Evolutionary conservation across 345 rosid species (phyloP).

Genomic region (Populus nigra): DNA sequence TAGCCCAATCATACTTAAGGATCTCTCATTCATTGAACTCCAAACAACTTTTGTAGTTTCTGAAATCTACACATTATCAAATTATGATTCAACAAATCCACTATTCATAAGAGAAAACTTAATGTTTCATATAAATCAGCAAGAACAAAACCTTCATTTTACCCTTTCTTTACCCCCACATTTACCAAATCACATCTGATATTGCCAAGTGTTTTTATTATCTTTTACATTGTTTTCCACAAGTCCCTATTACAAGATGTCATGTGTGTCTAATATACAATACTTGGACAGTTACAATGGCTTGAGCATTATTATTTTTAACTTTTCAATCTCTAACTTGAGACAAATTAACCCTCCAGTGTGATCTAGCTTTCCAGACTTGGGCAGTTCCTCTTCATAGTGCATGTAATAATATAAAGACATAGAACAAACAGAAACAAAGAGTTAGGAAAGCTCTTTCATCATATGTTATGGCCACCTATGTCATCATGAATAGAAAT

Average conservation of each 20-base stretch:
- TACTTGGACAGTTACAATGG: background rate
- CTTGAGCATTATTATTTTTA: background rate
- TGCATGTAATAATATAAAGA: background rate
- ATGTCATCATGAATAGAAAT: background rate
- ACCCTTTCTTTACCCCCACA: background rate
- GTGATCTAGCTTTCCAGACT: background rate
- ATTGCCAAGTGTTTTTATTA: background rate
- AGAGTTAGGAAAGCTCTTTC: background rate
- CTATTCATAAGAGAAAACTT: background rate
- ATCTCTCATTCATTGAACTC: background rate
- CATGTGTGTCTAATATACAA: background rate
- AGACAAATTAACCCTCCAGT: background rate
- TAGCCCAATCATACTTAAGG: background rate
- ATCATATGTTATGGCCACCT: background rate
- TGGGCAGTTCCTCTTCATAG: background rate
- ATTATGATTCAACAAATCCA: background rate
- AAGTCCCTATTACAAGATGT: background rate
- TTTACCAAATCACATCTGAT: background rate
- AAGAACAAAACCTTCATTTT: slow-evolving; percentile 1
- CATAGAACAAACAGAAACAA: background rate
- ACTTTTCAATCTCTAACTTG: background rate
- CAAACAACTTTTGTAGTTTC: background rate
- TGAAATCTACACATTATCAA: background rate
- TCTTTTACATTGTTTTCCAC: background rate
- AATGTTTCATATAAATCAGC: background rate